phyloP scores from a whole-genome alignment of 2,329 filamentous ascomycete genomes.

The Gyromitra esculenta region DNA sequence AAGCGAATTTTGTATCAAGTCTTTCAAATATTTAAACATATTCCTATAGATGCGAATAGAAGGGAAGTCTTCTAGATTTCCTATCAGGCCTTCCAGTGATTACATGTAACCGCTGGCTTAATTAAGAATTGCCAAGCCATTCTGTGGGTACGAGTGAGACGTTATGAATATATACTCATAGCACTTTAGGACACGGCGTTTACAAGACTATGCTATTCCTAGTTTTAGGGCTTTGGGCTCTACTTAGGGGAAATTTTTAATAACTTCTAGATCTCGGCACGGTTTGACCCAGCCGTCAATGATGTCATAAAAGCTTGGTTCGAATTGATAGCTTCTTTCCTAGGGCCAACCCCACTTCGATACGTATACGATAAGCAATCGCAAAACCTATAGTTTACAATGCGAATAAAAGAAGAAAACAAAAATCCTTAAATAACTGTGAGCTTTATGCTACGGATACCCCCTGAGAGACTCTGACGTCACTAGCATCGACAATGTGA shows the following conservation, averaged over 20 bases:
- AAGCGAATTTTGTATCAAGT: too few relatives aligned
- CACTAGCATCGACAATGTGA: too few relatives aligned
- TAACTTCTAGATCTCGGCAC: background rate
- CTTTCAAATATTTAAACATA: too few relatives aligned
- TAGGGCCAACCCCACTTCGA: background rate
- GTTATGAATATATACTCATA: background rate
- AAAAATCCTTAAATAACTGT: background rate
- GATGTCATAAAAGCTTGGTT: background rate
- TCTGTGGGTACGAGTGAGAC: background rate
- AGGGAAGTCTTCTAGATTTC: too few relatives aligned
- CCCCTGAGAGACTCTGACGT: too few relatives aligned
- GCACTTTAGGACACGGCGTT: background rate
- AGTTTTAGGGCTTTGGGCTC: background rate
- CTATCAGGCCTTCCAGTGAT: background rate
- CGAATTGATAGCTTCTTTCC: background rate
- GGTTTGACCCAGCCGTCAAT: background rate
- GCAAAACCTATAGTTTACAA: background rate
- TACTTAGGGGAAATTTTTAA: background rate
- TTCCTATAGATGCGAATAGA: too few relatives aligned
- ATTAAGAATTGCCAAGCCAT: background rate
- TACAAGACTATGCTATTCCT: background rate
- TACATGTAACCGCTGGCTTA: background rate
- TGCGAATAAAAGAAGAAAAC: background rate
- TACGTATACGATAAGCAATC: background rate
- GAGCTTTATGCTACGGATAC: background rate